These are phyloP conservation scores for Leccinum uliginosum DNA, from an alignment of 768 basidiomycete species.

Conservation along the genomic window DNA sequence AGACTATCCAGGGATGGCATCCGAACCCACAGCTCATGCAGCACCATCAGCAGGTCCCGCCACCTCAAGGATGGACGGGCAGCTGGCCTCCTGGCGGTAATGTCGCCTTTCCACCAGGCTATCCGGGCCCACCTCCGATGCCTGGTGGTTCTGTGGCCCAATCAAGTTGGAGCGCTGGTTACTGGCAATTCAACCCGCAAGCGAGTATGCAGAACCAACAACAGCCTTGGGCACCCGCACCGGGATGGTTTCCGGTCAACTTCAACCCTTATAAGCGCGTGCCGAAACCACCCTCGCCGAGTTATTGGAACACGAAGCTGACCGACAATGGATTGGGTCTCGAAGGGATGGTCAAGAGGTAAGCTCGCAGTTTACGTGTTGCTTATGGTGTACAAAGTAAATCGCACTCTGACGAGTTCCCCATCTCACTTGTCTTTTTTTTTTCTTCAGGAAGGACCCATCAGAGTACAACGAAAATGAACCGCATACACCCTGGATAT, in stretches of 20 bases:
- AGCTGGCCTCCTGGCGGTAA: slow-evolving; percentile 33
- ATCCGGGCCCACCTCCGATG: slow-evolving; percentile 49
- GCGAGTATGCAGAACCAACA: slow-evolving; percentile 25
- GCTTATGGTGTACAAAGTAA: neutral
- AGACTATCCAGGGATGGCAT: slow-evolving; percentile 27
- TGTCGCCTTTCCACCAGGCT: slow-evolving; percentile 30
- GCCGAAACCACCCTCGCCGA: slow-evolving; percentile 57
- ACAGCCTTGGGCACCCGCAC: slow-evolving; percentile 31
- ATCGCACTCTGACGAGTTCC: slow-evolving; percentile 9
- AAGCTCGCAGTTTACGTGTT: slow-evolving; percentile 23
- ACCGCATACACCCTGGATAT: slow-evolving; percentile 68
- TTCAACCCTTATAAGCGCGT: slow-evolving; percentile 64
- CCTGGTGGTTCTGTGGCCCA: slow-evolving; percentile 46
- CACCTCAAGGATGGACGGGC: slow-evolving; percentile 34
- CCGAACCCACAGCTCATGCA: slow-evolving; percentile 34
- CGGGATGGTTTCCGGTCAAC: slow-evolving; percentile 28
- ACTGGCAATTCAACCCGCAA: slow-evolving; percentile 49
- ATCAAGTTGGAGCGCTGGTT: slow-evolving; percentile 46
- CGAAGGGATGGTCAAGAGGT: slow-evolving; percentile 59
- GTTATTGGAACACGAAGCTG: slow-evolving; percentile 59
- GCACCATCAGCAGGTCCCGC: slow-evolving; percentile 15
- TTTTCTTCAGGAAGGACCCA: slow-evolving; percentile 17
- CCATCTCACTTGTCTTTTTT: neutral
- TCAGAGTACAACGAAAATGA: slow-evolving; percentile 35
- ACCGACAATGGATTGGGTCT: slow-evolving; percentile 63